Conservation (phyloP, 83 land plant species). For the Thuja plicata region DNA sequence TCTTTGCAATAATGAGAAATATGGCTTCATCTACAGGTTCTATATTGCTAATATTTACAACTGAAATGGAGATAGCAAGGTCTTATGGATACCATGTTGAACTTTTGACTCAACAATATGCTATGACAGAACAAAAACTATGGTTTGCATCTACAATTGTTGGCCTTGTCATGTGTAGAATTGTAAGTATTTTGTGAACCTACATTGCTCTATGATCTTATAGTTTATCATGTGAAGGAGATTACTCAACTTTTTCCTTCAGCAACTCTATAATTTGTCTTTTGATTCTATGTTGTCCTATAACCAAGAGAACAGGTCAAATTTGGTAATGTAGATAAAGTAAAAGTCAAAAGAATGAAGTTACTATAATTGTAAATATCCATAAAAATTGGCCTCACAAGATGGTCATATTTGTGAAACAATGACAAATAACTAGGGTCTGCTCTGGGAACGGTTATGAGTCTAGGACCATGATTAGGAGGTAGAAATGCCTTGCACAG, state of each 20-base stretch:
- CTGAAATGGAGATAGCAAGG: not conserved
- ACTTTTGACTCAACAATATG: not conserved
- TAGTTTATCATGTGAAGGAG: not conserved
- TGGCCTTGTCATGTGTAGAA: conserved; percentile 50
- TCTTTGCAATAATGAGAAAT: conserved; percentile 1
- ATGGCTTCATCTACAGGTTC: not conserved
- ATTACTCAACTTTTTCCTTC: not conserved
- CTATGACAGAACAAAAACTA: conserved; percentile 18
- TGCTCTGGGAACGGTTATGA: too few relatives aligned
- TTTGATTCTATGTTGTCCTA: not conserved
- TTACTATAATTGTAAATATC: too few relatives aligned
- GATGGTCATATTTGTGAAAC: too few relatives aligned
- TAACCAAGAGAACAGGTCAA: not conserved
- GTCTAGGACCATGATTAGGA: too few relatives aligned
- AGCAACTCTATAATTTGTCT: not conserved
- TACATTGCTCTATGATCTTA: not conserved
- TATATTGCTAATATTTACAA: not conserved
- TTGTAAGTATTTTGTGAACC: conserved; percentile 28
- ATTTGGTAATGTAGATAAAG: not conserved
- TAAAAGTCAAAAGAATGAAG: not conserved
- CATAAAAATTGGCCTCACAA: too few relatives aligned
- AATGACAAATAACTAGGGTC: too few relatives aligned
- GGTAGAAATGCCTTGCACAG: too few relatives aligned
- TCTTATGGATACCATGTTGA: not conserved
- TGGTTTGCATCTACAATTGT: conserved; percentile 28